Base-by-base conservation (phyloP, 192 early-diverging fungal species). In the Coemansia erecta region DNA sequence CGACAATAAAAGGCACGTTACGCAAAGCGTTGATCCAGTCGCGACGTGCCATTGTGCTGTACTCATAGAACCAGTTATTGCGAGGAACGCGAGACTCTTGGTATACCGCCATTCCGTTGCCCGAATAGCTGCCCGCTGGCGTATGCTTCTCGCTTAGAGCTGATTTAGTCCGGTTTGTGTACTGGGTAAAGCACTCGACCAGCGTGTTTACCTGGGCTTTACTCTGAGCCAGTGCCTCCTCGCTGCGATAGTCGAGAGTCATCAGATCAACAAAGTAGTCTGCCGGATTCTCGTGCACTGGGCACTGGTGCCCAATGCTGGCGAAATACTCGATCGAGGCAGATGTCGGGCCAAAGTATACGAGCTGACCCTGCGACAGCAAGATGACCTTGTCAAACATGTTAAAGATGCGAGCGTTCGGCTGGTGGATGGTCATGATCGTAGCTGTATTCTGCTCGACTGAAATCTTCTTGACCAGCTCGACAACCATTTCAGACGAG, bases 371-470 rank as follows among this genome's bases (percentile, higher is more conserved):
- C 21, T 76, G 81, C 44, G 86, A 79, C 39, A 94, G 64, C 41
- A 95, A 62, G 23, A 92, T 81, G 3, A 94, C 83, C 57, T 89
- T 84, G 78, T 94, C 90, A 75, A 95, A 94, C 24, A 89, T 76
- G 17, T 82, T 80, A 75, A 88, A 94, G 42, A 93, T 84, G 54
- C 91, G 85, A 3, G 87, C 89, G 41, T 84, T 83, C n/a, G 94
- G 94, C 71, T 95, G 94, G 64, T 97, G 94, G 60, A 97, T 92
- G 5, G 90, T 92, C 70, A 92, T 88, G 21, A 97, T 75, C 9
- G 94, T 83, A 4, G 90, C 90, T n/a, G 86, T 86, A 22, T 81
- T 69, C 12, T 78, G 73, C 26, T 77, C 73, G 39, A 79, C 67
- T 2, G 88, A 84, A 23, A 92, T 74, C 46, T 81, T 72, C 48